phyloP scores from a whole-genome alignment of 805 yeast species.

The Myxozyma melibiosi region DNA sequence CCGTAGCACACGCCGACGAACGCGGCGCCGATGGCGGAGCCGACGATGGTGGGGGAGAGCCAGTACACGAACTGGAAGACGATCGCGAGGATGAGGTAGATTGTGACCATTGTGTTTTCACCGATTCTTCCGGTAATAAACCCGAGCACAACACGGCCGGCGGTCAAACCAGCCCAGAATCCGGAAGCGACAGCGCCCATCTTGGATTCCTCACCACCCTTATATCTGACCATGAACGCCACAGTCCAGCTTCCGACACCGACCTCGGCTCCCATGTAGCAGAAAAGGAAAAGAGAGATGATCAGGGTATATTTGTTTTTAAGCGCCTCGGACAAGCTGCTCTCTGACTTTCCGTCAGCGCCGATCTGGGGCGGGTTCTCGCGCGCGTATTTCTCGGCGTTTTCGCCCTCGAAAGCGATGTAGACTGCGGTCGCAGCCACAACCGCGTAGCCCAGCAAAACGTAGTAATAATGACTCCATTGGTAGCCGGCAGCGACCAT shows the following conservation, averaged over 20 bases:
- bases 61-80: slow-evolving; percentile 50
- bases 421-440: slow-evolving; percentile 43
- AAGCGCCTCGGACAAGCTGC: slow-evolving; percentile 29
- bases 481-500: slow-evolving; percentile 53
- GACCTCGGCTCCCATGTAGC: slow-evolving; percentile 72
- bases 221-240: slow-evolving; percentile 59
- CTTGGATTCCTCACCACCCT: slow-evolving; percentile 50
- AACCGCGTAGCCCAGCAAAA: slow-evolving; percentile 48
- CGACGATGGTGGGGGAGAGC: slow-evolving; percentile 50
- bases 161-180: slow-evolving; percentile 70
- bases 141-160: slow-evolving; percentile 58
- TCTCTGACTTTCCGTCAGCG: slow-evolving; percentile 6
- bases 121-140: slow-evolving; percentile 42
- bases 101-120: slow-evolving; percentile 45
- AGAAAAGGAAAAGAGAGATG: slow-evolving; percentile 56
- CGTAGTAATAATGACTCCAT: slow-evolving; percentile 59
- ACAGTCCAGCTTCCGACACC: slow-evolving; percentile 72
- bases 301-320: slow-evolving; percentile 49
- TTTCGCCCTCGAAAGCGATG: slow-evolving; percentile 49
- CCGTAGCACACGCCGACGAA: slow-evolving; percentile 64
- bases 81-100: slow-evolving; percentile 44
- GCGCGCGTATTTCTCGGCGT: slow-evolving; percentile 16
- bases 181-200: slow-evolving; percentile 70
- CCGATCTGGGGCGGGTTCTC: slow-evolving; percentile 9
- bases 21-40: slow-evolving; percentile 52